These are phyloP conservation scores for Apiotrichum domesticum DNA, from an alignment of 1,284 basidiomycete genomes.

Conservation along the genomic window DNA sequence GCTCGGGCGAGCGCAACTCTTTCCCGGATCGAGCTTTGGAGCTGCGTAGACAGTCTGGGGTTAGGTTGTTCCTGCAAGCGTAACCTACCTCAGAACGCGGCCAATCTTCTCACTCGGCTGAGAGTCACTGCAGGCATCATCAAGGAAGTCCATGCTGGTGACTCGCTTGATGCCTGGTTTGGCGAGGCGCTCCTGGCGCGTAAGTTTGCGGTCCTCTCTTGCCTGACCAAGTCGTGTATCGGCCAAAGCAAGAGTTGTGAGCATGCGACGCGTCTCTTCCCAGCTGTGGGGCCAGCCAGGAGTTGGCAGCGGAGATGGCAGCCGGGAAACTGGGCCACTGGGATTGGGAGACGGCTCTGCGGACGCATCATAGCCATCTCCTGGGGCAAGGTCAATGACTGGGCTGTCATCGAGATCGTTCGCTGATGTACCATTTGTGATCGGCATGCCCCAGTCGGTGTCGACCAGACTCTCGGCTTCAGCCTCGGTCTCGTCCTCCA, in stretches of 20 bases:
- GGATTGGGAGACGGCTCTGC: not conserved
- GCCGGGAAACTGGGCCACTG: not conserved
- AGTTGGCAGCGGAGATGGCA: not conserved
- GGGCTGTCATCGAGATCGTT: too few species aligned
- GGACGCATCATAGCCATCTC: not conserved
- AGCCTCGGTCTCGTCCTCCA: not conserved
- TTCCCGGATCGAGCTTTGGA: constrained; percentile 33
- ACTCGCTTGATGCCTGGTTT: constrained; percentile 32
- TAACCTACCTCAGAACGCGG: constrained; percentile 25
- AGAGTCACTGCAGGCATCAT: constrained; percentile 20
- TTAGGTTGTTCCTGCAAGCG: not conserved
- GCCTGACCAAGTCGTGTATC: constrained; percentile 31
- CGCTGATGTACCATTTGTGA: too few species aligned
- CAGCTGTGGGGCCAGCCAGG: constrained; percentile 34
- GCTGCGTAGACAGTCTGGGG: constrained; percentile 28
- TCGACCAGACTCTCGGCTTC: too few species aligned
- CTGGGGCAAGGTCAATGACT: too few species aligned
- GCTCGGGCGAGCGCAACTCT: constrained; percentile 8
- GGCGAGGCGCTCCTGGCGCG: constrained; percentile 22
- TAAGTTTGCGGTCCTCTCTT: constrained; percentile 23
- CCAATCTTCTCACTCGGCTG: constrained; percentile 17
- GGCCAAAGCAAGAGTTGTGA: constrained; percentile 36
- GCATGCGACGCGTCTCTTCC: constrained; percentile 34
- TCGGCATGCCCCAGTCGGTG: too few species aligned
- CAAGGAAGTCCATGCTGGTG: constrained; percentile 40